Base-by-base conservation (phyloP, 129 eudicot genomes). In the Arctium lappa region DNA sequence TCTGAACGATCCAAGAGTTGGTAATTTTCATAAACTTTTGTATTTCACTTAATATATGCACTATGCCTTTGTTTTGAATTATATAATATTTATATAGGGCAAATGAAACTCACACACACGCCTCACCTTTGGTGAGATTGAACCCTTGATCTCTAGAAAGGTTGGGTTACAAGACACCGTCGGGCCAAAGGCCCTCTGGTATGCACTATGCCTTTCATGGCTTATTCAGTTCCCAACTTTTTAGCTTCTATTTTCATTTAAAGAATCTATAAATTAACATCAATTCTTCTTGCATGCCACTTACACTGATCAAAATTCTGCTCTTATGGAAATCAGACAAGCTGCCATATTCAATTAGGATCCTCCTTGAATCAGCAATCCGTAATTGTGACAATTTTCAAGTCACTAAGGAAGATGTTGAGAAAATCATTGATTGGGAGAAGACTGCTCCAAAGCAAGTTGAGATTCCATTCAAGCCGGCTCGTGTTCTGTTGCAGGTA, bases 401-500 rank as follows among this genome's bases (percentile, higher is more conserved):
- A 92, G 97, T 95, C 33, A 93, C 88, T 0, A 93, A 93, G 87
- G 97, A 86, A 79, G 99, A 95, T 91, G 99, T 92, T 46, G 97
- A 95, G 86, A 95, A 95, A 79, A 95, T 95, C 48, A 92, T 95
- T 80, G 99, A 95, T 84, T 95, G 97, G 99, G 93, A 95, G 88
- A 95, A 91, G 72, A 88, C 92, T 84, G 86, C 97, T 30, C 94
- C 97, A 0, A 91, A 93, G 78, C 97, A 81, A 83, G 99, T 93
- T 74, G 99, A 95, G 78, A 95, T 95, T 77, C 99, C 99, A 33
- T 95, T 95, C 84, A 95, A 95, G 91, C 99, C 99, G 40, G 99
- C 99, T 53, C 99, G 99, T 81, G 99, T 93, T 73, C 88, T 95
- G 38, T 79, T 95, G 88, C 99, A 95, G 93, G 99, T 93, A 87